These are phyloP conservation scores for Fusarium vanettenii DNA, from an alignment of 2,329 filamentous ascomycete species.

Conservation along the genomic window DNA sequence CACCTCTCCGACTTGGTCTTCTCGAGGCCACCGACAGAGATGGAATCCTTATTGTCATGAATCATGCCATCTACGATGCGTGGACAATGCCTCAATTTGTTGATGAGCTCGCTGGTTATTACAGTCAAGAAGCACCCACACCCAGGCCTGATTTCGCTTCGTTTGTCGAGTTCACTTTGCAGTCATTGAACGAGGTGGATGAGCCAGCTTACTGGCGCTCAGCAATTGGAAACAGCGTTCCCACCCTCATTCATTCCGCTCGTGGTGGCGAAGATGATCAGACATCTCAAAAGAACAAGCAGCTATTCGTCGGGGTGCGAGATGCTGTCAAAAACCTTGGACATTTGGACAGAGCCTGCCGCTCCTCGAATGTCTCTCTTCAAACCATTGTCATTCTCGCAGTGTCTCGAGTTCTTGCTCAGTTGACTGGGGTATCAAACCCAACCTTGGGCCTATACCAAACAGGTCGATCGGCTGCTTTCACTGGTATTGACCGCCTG, in stretches of 20 bases:
- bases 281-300: not conserved
- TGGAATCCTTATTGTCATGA: conserved; percentile 1
- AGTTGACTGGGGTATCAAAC: not conserved
- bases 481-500: not conserved
- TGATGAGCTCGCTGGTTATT: not conserved
- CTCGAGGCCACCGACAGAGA: not conserved
- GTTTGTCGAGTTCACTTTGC: not conserved
- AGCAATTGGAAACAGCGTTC: not conserved
- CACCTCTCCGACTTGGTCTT: not conserved
- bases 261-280: not conserved
- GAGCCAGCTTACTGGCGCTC: not conserved
- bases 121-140: not conserved
- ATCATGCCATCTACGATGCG: conserved; percentile 1
- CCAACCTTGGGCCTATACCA: not conserved
- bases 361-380: not conserved
- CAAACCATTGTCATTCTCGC: not conserved
- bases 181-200: not conserved
- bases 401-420: not conserved
- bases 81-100: not conserved
- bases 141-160: not conserved
- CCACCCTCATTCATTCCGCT: not conserved
- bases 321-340: not conserved
- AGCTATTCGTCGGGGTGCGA: not conserved
- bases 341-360: not conserved
- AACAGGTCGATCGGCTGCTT: not conserved